Evolutionary conservation across 1,139 yeast species (phyloP).

Genomic region (Hemisphaericaspora lyxosophila): DNA sequence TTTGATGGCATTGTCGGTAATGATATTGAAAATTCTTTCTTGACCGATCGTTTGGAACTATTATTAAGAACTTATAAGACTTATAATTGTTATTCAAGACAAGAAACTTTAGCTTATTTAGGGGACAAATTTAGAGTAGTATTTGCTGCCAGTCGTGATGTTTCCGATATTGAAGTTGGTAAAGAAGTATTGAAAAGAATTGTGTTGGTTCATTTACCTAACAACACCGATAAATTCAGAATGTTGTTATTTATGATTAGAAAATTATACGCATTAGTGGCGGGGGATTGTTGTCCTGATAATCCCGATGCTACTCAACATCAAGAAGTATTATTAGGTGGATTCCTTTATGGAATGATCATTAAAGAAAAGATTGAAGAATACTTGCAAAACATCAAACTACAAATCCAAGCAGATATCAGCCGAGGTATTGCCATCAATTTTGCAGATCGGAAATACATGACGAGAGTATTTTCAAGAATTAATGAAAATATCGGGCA

Average conservation of each 20-base stretch:
- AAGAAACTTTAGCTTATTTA: constrained; percentile 86
- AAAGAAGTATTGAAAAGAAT: constrained; percentile 77
- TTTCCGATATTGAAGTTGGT: constrained; percentile 89
- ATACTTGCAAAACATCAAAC: constrained; percentile 68
- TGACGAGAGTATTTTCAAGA: constrained; percentile 74
- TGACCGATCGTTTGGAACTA: constrained; percentile 96
- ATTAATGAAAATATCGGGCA: constrained; percentile 93
- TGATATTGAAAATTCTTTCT: constrained; percentile 82
- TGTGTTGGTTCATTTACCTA: constrained; percentile 82
- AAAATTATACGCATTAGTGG: constrained; percentile 89
- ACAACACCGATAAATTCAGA: constrained; percentile 76
- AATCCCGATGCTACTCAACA: constrained; percentile 99
- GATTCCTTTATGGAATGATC: constrained; percentile 95
- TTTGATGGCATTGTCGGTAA: constrained; percentile 95
- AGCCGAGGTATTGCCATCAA: constrained; percentile 81
- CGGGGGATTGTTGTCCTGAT: constrained; percentile 96
- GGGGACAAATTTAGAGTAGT: constrained; percentile 97
- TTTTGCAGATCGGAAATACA: constrained; percentile 80
- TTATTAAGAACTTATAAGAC: constrained; percentile 83
- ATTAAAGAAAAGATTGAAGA: constrained; percentile 95
- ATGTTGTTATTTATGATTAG: constrained; percentile 91
- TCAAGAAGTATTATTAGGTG: constrained; percentile 94
- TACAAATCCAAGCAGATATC: constrained; percentile 78
- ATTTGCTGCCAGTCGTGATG: constrained; percentile 84
- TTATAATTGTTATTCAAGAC: constrained; percentile 74